Conservation (phyloP, 495 filamentous ascomycete genomes). For the Pyrenula massariospora region DNA sequence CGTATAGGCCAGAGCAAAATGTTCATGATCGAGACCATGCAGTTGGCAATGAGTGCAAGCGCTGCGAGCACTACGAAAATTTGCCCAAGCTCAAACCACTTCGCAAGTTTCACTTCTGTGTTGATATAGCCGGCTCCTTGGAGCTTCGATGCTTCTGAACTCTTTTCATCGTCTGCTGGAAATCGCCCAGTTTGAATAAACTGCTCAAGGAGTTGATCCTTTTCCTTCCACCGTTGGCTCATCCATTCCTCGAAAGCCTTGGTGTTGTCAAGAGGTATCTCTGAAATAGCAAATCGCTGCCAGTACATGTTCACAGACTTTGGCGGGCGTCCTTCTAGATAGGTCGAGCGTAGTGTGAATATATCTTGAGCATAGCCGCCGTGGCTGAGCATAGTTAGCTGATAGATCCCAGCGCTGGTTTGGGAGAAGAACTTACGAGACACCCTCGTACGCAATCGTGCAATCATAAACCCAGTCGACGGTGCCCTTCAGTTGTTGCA, state of each 20-base stretch:
- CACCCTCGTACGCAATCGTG: conserved; percentile 57
- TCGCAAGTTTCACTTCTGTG: conserved; percentile 38
- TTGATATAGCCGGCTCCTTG: conserved; percentile 44
- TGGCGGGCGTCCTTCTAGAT: conserved; percentile 52
- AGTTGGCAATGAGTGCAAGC: conserved; percentile 14
- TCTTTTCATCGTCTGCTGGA: conserved; percentile 41
- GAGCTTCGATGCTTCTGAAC: conserved; percentile 17
- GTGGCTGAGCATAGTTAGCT: conserved; percentile 21
- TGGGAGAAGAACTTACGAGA: conserved; percentile 38
- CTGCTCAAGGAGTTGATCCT: conserved; percentile 47
- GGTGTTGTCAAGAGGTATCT: conserved; percentile 48
- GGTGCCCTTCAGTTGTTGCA: conserved; percentile 46
- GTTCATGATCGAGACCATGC: background rate
- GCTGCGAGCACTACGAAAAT: conserved; percentile 39
- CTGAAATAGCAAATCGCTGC: conserved; percentile 44
- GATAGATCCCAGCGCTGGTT: background rate
- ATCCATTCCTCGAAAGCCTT: conserved; percentile 48
- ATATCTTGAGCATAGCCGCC: conserved; percentile 53
- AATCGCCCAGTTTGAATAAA: conserved; percentile 48
- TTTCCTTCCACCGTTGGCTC: conserved; percentile 47
- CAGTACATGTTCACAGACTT: conserved; percentile 64
- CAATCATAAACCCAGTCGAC: conserved; percentile 60
- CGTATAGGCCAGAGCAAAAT: background rate
- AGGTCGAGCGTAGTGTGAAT: conserved; percentile 53
- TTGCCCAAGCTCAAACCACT: conserved; percentile 41